Percentiles rank a stretch among this genome's conserved stretches.
phyloP scores from a whole-genome alignment of 768 basidiomycete species.

The Panaeolus papilionaceus region DNA sequence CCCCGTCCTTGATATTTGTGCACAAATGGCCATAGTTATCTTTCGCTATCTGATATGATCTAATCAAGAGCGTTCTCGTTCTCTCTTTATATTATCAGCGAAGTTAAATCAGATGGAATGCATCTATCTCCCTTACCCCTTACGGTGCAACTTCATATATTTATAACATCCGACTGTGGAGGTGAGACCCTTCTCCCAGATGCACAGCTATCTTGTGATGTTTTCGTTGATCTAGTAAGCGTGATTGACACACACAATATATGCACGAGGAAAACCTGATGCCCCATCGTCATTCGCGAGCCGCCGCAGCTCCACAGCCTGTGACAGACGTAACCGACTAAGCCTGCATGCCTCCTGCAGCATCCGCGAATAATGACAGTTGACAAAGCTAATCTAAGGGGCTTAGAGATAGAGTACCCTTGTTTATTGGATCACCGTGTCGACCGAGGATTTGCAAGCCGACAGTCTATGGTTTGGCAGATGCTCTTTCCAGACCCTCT shows the following conservation, averaged over 20 bases:
- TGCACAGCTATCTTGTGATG: background rate
- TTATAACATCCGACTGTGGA: too few relatives aligned
- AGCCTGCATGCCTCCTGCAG: background rate
- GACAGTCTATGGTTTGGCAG: too few relatives aligned
- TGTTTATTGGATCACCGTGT: background rate
- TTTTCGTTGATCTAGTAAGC: background rate
- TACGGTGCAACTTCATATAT: background rate
- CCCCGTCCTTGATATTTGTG: background rate
- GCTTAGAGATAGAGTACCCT: background rate
- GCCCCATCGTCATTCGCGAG: background rate
- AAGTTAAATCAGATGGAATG: too few relatives aligned
- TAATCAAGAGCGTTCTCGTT: too few relatives aligned
- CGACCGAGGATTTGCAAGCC: slow-evolving; percentile 8
- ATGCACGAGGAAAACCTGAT: background rate
- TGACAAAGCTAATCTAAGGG: background rate
- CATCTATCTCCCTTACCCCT: background rate
- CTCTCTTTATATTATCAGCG: too few relatives aligned
- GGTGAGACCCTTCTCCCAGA: too few relatives aligned
- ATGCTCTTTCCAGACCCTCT: too few relatives aligned
- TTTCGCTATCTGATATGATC: too few relatives aligned
- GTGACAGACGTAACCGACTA: background rate
- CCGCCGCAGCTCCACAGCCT: background rate
- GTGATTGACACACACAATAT: background rate
- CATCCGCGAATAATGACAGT: background rate
- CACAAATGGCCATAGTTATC: too few relatives aligned